Conservation (phyloP, 306 rosid species). For the Castanea sativa region DNA sequence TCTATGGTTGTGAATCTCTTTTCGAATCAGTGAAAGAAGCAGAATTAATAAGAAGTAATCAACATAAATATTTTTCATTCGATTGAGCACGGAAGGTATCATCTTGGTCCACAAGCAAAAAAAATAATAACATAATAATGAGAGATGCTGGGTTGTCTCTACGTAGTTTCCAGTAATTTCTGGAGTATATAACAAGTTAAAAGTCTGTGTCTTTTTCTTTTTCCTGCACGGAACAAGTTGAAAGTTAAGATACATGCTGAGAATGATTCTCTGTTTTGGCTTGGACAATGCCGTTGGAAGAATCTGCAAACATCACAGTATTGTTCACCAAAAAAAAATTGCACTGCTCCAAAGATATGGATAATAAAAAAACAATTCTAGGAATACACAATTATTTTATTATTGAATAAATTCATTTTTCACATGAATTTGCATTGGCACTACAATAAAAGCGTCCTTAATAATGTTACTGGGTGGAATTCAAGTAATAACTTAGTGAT, state of each 20-base stretch:
- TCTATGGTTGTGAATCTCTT: too few relatives aligned
- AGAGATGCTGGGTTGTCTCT: not conserved
- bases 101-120: not conserved
- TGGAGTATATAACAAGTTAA: not conserved
- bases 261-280: not conserved
- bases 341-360: not conserved
- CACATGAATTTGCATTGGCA: too few relatives aligned
- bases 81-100: not conserved
- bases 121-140: not conserved
- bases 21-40: too few relatives aligned
- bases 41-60: too few relatives aligned
- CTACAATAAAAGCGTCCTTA: too few relatives aligned
- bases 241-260: not conserved
- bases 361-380: not conserved
- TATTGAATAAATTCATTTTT: too few relatives aligned
- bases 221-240: too few relatives aligned
- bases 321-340: not conserved
- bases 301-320: not conserved
- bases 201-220: too few relatives aligned
- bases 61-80: not conserved
- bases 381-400: too few relatives aligned
- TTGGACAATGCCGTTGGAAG: not conserved
- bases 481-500: too few relatives aligned
- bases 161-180: not conserved
- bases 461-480: too few relatives aligned